These are phyloP conservation scores for Echeveria elegans DNA, from an alignment of 164 flowering plant genomes.

Conservation along the genomic window DNA sequence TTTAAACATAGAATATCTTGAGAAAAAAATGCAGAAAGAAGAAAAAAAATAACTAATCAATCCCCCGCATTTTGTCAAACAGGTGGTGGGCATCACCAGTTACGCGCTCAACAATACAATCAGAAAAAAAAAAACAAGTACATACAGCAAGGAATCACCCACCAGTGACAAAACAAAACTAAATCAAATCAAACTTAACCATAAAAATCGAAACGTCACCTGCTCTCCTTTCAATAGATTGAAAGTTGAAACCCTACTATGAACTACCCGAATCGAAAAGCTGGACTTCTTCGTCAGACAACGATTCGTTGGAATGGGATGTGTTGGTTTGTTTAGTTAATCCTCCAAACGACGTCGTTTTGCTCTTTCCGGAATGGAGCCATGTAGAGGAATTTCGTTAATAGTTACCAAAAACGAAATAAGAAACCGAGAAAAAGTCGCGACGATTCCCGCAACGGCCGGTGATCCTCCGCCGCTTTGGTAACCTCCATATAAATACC, in stretches of 20 bases:
- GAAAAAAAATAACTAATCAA: too few relatives aligned
- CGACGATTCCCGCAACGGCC: slow-evolving; percentile 2
- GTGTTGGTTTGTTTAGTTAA: too few relatives aligned
- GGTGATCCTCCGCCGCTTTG: neutral
- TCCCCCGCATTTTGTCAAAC: neutral
- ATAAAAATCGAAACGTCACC: neutral
- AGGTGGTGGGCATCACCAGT: neutral
- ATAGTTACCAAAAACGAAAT: neutral
- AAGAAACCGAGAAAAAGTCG: neutral
- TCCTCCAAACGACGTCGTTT: neutral
- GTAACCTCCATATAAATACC: neutral
- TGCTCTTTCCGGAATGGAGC: neutral
- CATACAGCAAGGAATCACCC: too few relatives aligned
- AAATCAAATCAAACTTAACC: neutral
- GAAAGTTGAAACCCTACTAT: neutral
- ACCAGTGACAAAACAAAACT: too few relatives aligned
- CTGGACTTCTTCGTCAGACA: neutral
- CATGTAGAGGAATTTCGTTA: neutral
- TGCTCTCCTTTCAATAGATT: neutral
- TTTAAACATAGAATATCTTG: neutral
- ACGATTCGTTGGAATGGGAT: too few relatives aligned
- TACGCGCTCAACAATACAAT: neutral
- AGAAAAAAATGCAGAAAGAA: neutral
- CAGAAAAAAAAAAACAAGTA: neutral
- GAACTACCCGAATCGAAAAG: neutral